These are phyloP conservation scores for Calonectria montana DNA, from an alignment of 2,329 filamentous ascomycete species.

Conservation along the genomic window DNA sequence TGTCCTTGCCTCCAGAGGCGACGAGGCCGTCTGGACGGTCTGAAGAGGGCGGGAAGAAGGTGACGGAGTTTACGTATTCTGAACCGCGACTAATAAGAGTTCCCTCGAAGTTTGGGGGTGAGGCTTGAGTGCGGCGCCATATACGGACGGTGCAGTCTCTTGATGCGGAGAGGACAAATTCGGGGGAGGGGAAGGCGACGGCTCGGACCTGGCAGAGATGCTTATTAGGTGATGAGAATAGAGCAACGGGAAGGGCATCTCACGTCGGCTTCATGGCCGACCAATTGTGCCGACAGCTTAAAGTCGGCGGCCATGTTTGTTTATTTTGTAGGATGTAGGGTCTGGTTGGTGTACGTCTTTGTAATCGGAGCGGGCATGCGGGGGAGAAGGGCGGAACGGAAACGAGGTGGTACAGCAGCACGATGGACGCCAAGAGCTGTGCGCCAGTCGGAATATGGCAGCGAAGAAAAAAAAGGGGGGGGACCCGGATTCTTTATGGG, in stretches of 20 bases:
- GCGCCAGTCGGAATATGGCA: neutral
- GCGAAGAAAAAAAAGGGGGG: neutral
- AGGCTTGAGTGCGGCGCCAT: conserved; percentile 78
- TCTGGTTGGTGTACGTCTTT: neutral
- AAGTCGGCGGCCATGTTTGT: conserved; percentile 73
- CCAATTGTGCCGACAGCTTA: conserved; percentile 91
- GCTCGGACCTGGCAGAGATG: conserved; percentile 79
- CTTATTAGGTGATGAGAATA: conserved; percentile 25
- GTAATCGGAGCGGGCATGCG: conserved; percentile 12
- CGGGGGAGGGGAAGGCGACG: conserved; percentile 80
- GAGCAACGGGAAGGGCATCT: conserved; percentile 44
- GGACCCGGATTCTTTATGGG: neutral
- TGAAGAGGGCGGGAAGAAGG: conserved; percentile 77
- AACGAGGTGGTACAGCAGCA: conserved; percentile 4
- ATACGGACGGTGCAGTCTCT: conserved; percentile 90
- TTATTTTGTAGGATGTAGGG: conserved; percentile 48
- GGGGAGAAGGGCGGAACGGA: neutral
- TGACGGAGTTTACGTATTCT: conserved; percentile 87
- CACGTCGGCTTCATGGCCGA: conserved; percentile 95
- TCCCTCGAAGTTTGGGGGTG: conserved; percentile 79
- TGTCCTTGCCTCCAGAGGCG: conserved; percentile 89
- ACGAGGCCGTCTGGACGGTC: conserved; percentile 83
- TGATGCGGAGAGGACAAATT: conserved; percentile 84
- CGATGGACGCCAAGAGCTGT: neutral
- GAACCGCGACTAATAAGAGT: conserved; percentile 83